Evolutionary conservation across 2,329 filamentous ascomycete genomes (phyloP).

Genomic region (Apiospora marii): DNA sequence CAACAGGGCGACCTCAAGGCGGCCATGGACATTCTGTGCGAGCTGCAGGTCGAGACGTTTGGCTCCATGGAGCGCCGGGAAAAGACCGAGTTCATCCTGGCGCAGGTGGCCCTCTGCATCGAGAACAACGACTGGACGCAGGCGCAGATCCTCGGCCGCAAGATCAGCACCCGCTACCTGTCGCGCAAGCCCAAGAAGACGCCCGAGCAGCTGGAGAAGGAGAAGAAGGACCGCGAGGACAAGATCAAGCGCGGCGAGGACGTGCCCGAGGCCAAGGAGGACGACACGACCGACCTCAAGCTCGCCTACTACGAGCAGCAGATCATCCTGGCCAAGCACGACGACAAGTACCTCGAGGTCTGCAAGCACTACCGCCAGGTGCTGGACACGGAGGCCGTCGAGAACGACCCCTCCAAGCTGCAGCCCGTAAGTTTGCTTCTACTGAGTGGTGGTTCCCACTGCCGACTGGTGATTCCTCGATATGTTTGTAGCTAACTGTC

Average conservation of each 20-base stretch:
- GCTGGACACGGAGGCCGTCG: conserved; percentile 92
- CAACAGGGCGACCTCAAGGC: conserved; percentile 89
- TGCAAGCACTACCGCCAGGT: conserved; percentile 99
- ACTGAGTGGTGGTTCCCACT: too few relatives aligned
- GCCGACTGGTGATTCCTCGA: not conserved
- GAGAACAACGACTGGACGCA: conserved; percentile 97
- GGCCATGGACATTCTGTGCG: conserved; percentile 92
- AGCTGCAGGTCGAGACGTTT: conserved; percentile 98
- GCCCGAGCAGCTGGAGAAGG: conserved; percentile 87
- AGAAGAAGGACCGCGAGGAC: conserved; percentile 87
- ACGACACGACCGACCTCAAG: conserved; percentile 96
- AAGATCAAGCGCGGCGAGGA: conserved; percentile 82
- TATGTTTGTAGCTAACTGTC: conserved; percentile 29
- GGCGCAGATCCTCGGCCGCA: conserved; percentile 89
- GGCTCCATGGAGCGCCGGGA: conserved; percentile 96
- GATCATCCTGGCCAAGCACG: conserved; percentile 93
- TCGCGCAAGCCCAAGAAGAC: conserved; percentile 90
- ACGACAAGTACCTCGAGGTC: conserved; percentile 94
- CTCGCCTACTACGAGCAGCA: conserved; percentile 97
- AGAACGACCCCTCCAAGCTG: conserved; percentile 86
- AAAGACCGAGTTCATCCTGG: conserved; percentile 98
- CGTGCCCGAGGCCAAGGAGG: conserved; percentile 77
- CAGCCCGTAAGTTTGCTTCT: conserved; percentile 70
- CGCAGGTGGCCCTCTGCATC: conserved; percentile 94
- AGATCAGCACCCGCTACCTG: conserved; percentile 96